Percentiles rank a stretch among this genome's conserved stretches.
phyloP scores from a whole-genome alignment of 495 filamentous ascomycete genomes.

The Achaetomiella virescens region DNA sequence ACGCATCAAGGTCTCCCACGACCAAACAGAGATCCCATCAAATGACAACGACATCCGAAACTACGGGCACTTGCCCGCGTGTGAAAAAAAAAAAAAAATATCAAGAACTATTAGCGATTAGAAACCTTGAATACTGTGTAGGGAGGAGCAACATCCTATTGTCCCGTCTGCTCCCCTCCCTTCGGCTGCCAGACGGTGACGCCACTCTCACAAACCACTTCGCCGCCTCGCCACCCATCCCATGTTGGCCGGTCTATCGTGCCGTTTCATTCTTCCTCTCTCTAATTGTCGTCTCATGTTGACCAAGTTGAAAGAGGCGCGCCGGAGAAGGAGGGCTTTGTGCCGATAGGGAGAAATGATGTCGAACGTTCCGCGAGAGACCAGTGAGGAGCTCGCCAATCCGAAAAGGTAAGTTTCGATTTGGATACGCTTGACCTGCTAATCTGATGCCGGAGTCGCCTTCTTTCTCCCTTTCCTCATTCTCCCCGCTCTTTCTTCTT shows the following conservation, averaged over 20 bases:
- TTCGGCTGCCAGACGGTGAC: too few relatives aligned
- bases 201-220: neutral
- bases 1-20: too few relatives aligned
- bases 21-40: too few relatives aligned
- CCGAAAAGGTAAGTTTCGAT: too few relatives aligned
- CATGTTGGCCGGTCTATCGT: slow-evolving; percentile 1
- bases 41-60: too few relatives aligned
- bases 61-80: too few relatives aligned
- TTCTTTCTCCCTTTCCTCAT: neutral
- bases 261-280: slow-evolving; percentile 9
- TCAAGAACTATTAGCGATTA: neutral
- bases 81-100: neutral
- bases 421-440: too few relatives aligned
- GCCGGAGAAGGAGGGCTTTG: neutral
- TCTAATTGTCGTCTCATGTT: slow-evolving; percentile 12
- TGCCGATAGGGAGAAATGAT: too few relatives aligned
- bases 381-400: neutral
- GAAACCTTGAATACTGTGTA: neutral
- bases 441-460: too few relatives aligned
- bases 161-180: neutral
- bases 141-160: neutral
- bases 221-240: neutral
- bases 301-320: neutral
- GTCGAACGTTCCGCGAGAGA: too few relatives aligned
- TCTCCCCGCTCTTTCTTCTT: neutral